Evolutionary conservation across 306 rosid species (phyloP).

Genomic region (Ochetophila trinervis): DNA sequence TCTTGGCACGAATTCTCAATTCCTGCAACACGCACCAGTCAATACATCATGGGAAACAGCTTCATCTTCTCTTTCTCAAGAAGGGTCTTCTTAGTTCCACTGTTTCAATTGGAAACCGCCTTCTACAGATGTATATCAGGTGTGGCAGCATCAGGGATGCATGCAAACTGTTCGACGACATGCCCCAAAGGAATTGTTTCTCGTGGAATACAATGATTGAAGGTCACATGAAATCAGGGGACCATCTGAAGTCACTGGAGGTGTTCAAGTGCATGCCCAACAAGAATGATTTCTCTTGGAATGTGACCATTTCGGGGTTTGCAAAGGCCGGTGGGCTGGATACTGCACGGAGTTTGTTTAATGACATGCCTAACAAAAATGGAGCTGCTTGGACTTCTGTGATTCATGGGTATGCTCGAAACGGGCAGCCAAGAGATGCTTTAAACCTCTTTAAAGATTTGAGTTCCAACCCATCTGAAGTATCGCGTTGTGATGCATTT

Average conservation of each 20-base stretch:
- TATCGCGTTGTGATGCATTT: conserved; percentile 33
- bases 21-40: conserved; percentile 32
- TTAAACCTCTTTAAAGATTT: conserved; percentile 50
- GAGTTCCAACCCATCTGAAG: conserved; percentile 45
- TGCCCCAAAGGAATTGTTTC: conserved; percentile 55
- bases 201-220: conserved; percentile 64
- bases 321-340: conserved; percentile 50
- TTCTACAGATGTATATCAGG: conserved; percentile 53
- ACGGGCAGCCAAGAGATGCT: conserved; percentile 49
- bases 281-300: conserved; percentile 61
- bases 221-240: conserved; percentile 49
- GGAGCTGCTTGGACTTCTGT: conserved; percentile 62
- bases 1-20: conserved; percentile 42
- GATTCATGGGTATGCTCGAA: conserved; percentile 56
- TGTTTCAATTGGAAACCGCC: conserved; percentile 51
- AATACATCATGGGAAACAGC: conserved; percentile 43
- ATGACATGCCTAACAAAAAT: conserved; percentile 57
- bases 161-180: conserved; percentile 52
- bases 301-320: conserved; percentile 45
- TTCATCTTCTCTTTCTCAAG: conserved; percentile 58
- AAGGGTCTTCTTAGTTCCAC: conserved; percentile 43
- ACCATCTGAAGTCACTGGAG: conserved; percentile 38
- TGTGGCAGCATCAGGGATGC: conserved; percentile 39
- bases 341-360: conserved; percentile 47
- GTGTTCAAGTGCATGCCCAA: conserved; percentile 55